phyloP scores from a whole-genome alignment of 2,329 filamentous ascomycete species.

The Trichoderma aggressivum region DNA sequence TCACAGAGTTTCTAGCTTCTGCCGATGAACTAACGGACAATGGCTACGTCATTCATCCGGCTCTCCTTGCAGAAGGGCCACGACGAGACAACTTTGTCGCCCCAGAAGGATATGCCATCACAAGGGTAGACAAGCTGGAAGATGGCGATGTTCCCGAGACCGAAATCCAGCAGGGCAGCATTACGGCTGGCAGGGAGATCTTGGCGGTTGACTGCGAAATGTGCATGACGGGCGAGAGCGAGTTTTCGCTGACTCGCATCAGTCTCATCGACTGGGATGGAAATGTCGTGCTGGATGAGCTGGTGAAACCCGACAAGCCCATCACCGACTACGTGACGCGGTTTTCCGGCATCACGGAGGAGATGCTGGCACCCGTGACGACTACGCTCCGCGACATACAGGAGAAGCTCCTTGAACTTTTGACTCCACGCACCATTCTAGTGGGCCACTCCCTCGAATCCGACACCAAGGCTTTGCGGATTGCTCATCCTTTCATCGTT shows the following conservation, averaged over 20 bases:
- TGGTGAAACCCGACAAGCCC: constrained; percentile 85
- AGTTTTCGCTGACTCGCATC: constrained; percentile 82
- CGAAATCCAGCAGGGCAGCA: constrained; percentile 74
- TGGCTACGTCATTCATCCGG: constrained; percentile 81
- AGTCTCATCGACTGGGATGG: constrained; percentile 87
- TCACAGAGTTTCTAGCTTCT: constrained; percentile 73
- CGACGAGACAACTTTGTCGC: constrained; percentile 50
- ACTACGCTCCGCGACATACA: constrained; percentile 85
- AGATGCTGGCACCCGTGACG: constrained; percentile 77
- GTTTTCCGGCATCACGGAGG: constrained; percentile 87
- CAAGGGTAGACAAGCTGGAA: constrained; percentile 61
- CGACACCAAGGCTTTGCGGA: constrained; percentile 76
- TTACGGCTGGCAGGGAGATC: constrained; percentile 76
- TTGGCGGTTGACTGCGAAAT: constrained; percentile 94
- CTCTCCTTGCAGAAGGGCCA: constrained; percentile 60
- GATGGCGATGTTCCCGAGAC: constrained; percentile 65
- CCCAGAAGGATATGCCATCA: constrained; percentile 80
- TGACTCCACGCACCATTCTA: constrained; percentile 70
- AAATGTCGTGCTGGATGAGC: constrained; percentile 75
- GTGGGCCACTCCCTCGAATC: constrained; percentile 80
- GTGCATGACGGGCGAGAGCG: constrained; percentile 79
- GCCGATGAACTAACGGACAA: constrained; percentile 75
- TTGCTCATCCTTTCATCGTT: constrained; percentile 89
- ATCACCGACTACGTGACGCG: constrained; percentile 90
- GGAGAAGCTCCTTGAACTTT: constrained; percentile 64